Evolutionary conservation across 345 rosid genomes (phyloP).

Genomic region (Syzygium grande): DNA sequence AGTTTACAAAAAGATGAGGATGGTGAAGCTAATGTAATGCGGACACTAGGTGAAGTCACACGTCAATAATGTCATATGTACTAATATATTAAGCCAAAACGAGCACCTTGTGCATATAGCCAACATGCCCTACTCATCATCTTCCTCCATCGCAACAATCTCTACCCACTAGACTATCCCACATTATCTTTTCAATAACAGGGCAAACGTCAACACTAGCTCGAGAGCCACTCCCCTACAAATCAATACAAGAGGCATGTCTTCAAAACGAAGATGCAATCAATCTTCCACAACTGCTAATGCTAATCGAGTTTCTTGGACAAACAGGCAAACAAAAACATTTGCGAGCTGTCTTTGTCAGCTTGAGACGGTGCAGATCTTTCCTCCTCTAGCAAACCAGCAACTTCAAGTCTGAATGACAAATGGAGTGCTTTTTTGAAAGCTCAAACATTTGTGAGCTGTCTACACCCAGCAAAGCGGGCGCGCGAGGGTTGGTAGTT

Average conservation of each 20-base stretch:
- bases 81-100: neutral
- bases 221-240: no score
- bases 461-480: neutral
- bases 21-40: neutral
- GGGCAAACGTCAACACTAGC: neutral
- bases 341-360: neutral
- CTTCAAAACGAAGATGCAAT: neutral
- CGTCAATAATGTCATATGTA: neutral
- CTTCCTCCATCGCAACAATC: neutral
- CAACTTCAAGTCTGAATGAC: neutral
- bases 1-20: neutral
- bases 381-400: neutral
- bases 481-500: neutral
- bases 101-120: neutral
- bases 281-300: neutral
- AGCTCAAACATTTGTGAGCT: neutral
- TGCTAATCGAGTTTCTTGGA: neutral
- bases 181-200: neutral
- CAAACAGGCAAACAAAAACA: neutral
- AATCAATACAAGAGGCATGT: neutral
- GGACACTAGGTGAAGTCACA: neutral
- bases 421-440: neutral
- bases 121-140: neutral
- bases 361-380: neutral
- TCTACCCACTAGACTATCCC: neutral